Conservation (phyloP, 306 rosid species). For the Cicer yamashitae region DNA sequence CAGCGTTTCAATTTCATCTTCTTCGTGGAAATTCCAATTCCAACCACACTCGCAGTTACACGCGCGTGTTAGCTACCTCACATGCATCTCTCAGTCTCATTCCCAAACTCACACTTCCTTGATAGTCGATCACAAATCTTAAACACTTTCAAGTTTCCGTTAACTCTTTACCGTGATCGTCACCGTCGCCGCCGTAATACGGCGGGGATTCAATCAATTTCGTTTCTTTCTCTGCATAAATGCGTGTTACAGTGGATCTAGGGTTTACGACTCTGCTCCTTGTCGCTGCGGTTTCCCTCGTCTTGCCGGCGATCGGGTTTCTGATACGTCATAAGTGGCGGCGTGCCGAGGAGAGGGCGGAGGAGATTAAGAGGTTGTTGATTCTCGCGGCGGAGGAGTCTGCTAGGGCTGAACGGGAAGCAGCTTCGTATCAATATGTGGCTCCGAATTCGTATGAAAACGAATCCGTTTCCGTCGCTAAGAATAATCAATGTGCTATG, state of each 20-base stretch:
- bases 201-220: constrained; percentile 50
- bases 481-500: constrained; percentile 62
- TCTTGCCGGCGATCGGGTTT: constrained; percentile 58
- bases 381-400: constrained; percentile 74
- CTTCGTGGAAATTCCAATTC: neutral
- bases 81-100: constrained; percentile 46
- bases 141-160: constrained; percentile 7
- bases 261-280: constrained; percentile 73
- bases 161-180: constrained; percentile 43
- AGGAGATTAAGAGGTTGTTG: constrained; percentile 76
- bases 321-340: constrained; percentile 57
- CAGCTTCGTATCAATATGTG: constrained; percentile 43
- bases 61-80: constrained; percentile 29
- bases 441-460: constrained; percentile 30
- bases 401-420: constrained; percentile 77
- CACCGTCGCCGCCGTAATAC: constrained; percentile 40
- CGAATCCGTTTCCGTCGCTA: constrained; percentile 18
- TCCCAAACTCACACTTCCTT: neutral
- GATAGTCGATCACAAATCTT: constrained; percentile 28
- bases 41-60: neutral
- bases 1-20: constrained; percentile 1
- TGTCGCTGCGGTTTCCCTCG: constrained; percentile 39
- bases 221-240: constrained; percentile 57
- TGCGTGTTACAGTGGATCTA: constrained; percentile 75
- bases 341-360: constrained; percentile 62